Conservation (phyloP, 768 basidiomycete genomes). For the Rubroboletus satanas region DNA sequence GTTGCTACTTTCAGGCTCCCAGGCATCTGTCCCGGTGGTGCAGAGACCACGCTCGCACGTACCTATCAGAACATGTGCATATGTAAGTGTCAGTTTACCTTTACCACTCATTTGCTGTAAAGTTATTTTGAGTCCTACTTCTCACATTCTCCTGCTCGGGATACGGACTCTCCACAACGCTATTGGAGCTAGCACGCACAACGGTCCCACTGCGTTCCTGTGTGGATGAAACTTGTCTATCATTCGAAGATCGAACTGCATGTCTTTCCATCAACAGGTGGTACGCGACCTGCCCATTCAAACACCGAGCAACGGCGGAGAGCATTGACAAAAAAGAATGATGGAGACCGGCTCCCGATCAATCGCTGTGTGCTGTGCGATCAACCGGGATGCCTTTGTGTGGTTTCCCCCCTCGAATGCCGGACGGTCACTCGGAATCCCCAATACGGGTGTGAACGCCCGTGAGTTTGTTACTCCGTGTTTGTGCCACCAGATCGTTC, state of each 20-base stretch:
- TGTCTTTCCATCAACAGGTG: background rate
- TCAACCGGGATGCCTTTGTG: background rate
- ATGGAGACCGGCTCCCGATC: conserved; percentile 14
- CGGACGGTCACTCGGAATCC: conserved; percentile 14
- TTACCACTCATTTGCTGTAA: background rate
- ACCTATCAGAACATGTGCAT: conserved; percentile 17
- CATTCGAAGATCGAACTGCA: background rate
- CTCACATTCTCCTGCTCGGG: conserved; percentile 4
- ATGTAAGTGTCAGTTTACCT: conserved; percentile 12
- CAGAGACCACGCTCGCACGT: background rate
- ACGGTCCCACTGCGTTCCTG: background rate
- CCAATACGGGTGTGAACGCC: conserved; percentile 8
- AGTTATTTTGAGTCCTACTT: conserved; percentile 12
- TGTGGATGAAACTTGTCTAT: background rate
- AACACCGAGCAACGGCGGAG: background rate
- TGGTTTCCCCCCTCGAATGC: background rate
- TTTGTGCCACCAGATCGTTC: conserved; percentile 10
- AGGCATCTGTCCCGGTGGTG: conserved; percentile 1
- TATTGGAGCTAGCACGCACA: conserved; percentile 10
- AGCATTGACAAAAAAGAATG: background rate
- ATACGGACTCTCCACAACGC: background rate
- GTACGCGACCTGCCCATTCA: background rate
- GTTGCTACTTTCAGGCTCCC: conserved; percentile 9
- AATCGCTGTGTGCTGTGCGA: conserved; percentile 3
- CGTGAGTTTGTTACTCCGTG: conserved; percentile 8